A percentile compares a stretch with the other conserved stretches of the same genome.
Conservation (phyloP, 2,329 filamentous ascomycete species). For the Botrytis pseudocinerea region DNA sequence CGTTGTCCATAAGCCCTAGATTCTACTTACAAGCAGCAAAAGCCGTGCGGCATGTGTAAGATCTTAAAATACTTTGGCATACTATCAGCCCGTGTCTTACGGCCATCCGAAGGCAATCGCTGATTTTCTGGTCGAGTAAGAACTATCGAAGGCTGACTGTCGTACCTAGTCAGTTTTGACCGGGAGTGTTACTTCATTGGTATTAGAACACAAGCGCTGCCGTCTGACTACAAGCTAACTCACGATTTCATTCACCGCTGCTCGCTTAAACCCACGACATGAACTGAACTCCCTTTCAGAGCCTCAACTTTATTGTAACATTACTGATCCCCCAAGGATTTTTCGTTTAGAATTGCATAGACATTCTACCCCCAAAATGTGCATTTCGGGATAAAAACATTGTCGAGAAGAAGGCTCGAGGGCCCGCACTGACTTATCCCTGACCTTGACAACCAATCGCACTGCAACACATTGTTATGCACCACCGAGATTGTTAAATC, state of each 20-base stretch:
- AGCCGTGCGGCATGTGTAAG: neutral
- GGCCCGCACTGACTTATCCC: neutral
- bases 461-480: neutral
- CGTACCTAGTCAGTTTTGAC: neutral
- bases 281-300: neutral
- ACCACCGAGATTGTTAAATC: neutral
- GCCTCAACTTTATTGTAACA: neutral
- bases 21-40: neutral
- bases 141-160: neutral
- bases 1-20: neutral
- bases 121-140: neutral
- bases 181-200: neutral
- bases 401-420: neutral
- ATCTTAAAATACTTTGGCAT: neutral
- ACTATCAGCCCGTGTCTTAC: neutral
- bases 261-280: neutral
- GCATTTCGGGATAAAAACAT: neutral
- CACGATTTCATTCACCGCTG: neutral
- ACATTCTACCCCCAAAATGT: neutral
- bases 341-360: neutral
- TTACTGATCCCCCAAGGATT: neutral
- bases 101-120: neutral
- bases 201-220: neutral
- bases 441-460: neutral
- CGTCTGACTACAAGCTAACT: neutral